phyloP scores from a whole-genome alignment of 257 asterid species.

The Cordia subcordata region DNA sequence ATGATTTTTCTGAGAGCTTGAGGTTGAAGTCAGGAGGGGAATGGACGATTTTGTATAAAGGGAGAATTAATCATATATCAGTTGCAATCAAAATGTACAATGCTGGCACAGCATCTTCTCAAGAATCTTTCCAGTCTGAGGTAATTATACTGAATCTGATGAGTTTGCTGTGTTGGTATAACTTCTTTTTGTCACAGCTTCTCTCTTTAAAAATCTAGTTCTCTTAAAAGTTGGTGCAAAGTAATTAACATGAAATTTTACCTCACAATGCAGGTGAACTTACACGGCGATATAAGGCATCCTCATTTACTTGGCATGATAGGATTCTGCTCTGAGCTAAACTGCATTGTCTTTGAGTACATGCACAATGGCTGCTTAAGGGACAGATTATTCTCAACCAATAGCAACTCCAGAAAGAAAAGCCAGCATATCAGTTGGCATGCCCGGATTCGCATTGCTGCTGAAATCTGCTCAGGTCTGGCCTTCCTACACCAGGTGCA shows the following conservation, averaged over 20 bases:
- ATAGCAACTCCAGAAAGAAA: conserved; percentile 24
- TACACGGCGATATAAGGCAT: conserved; percentile 44
- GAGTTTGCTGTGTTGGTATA: background rate
- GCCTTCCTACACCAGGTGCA: conserved; percentile 58
- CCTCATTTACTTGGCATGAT: conserved; percentile 50
- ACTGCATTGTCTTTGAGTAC: conserved; percentile 53
- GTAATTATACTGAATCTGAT: conserved; percentile 17
- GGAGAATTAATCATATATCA: conserved; percentile 32
- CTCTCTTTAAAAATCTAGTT: background rate
- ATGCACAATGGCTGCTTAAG: conserved; percentile 53
- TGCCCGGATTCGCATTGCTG: conserved; percentile 43
- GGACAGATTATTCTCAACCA: conserved; percentile 42
- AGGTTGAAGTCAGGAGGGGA: conserved; percentile 45
- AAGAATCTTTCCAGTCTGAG: conserved; percentile 36
- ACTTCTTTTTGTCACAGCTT: background rate
- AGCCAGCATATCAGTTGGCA: conserved; percentile 46
- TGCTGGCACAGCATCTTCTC: conserved; percentile 19
- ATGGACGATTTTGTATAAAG: conserved; percentile 45
- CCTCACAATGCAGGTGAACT: conserved; percentile 40
- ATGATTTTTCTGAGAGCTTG: conserved; percentile 38
- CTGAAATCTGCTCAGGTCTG: conserved; percentile 50
- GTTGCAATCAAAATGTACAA: conserved; percentile 47
- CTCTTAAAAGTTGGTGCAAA: too few species aligned
- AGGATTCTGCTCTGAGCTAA: conserved; percentile 61
- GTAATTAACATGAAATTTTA: background rate